A percentile compares a stretch with the other conserved stretches of the same genome.
Evolutionary conservation across 148 eudicot species (phyloP).

Genomic region (Vaccinium vitisidaea): DNA sequence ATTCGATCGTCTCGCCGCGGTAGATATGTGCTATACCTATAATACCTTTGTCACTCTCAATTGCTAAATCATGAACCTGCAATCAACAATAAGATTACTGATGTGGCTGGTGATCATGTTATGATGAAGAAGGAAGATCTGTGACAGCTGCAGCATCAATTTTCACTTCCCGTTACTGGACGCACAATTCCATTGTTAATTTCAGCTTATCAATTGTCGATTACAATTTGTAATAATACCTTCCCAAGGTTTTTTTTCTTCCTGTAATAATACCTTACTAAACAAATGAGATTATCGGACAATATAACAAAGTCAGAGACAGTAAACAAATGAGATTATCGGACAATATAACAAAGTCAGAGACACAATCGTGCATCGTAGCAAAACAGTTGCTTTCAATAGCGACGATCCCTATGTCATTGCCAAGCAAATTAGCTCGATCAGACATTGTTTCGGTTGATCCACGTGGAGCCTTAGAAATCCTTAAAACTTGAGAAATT

Average conservation of each 20-base stretch:
- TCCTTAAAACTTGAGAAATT: neutral
- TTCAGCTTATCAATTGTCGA: too few species aligned
- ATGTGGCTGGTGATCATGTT: neutral
- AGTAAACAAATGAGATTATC: neutral
- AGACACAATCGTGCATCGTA: neutral
- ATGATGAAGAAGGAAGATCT: neutral
- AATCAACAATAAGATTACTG: neutral
- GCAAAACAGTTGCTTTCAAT: neutral
- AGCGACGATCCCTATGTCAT: neutral
- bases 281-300: neutral
- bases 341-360: neutral
- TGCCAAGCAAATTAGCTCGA: neutral
- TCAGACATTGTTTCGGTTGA: neutral
- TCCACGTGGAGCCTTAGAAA: neutral
- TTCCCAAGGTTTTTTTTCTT: too few species aligned
- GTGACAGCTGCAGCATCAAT: neutral
- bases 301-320: neutral
- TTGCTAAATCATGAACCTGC: neutral
- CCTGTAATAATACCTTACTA: too few species aligned
- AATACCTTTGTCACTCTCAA: neutral
- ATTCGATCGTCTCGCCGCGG: neutral
- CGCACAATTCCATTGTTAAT: neutral
- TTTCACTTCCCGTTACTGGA: neutral
- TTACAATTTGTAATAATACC: too few species aligned
- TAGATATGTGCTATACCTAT: neutral